Evolutionary conservation across 108 stramenopile species (phyloP), one percentile per base, ranked within the genome.

Genomic region (Aurantiochytrium sp.): DNA sequence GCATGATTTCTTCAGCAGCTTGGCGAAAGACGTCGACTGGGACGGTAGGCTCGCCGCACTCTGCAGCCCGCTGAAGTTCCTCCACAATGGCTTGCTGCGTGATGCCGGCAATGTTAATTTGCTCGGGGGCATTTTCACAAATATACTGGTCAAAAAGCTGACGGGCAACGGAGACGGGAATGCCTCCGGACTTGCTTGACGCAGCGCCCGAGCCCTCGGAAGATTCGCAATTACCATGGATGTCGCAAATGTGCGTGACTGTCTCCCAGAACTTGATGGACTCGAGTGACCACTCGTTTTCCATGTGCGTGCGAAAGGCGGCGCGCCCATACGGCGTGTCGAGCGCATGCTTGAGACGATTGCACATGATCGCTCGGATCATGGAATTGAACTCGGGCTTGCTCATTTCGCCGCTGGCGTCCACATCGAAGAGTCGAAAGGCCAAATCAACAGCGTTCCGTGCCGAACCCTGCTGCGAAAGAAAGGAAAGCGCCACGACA

Each of bases 61-160:
- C 51, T 6, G 45, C 28, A 16, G 76, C 76, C 10, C 51, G 45
- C 6, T 35, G 14, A 2, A 83, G 45, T 8, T 47, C n/a, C 19
- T 83, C 76, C 0, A 6, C 23, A 23, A 83, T 83, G 10, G 45
- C 51, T 28, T 83, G 49, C 45, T 83, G 76, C 25, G 76, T 83
- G 76, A 21, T 83, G 45, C 49, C 45, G 16, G 49, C 76, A 83
- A 83, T 83, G 51, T 83, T 83, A 45, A 83, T 83, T 23, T 83
- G 76, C 43, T 53, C 51, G 43, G 76, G 76, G 1, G 76, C 76
- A 18, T 83, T 53, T 35, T 47, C 76, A 23, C 23, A 47, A 35
- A 83, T 83, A 83, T 83, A 83, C 28, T 53, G 45, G n/a, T 83
- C 76, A 35, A 83, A 83, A n/a, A 83, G 25, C n/a, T 83, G 45